Conservation (phyloP, 2,329 filamentous ascomycete genomes). For the Immersiporthe knoxdaviesiana region DNA sequence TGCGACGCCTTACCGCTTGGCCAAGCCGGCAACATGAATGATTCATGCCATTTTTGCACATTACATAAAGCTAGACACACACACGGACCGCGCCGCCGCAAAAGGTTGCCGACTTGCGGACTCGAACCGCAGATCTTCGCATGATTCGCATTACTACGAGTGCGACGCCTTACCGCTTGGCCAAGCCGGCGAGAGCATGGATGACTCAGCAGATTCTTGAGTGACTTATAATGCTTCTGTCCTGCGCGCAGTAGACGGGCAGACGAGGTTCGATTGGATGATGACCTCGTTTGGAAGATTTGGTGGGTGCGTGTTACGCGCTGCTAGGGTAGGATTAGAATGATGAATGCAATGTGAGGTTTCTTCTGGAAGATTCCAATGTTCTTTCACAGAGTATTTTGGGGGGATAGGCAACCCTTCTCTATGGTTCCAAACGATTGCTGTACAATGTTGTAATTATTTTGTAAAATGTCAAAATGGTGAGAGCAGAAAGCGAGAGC, state of each 20-base stretch:
- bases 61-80: background rate
- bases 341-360: background rate
- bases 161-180: conserved; percentile 29
- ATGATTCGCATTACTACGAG: too few relatives aligned
- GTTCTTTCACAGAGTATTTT: too few relatives aligned
- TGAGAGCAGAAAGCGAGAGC: background rate
- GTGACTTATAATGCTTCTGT: background rate
- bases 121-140: conserved; percentile 32
- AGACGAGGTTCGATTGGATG: background rate
- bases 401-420: too few relatives aligned
- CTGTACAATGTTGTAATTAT: background rate
- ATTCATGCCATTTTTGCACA: background rate
- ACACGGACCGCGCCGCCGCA: background rate
- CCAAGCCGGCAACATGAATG: conserved; percentile 24
- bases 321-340: background rate
- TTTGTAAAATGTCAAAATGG: background rate
- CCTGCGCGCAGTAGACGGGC: too few relatives aligned
- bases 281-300: background rate
- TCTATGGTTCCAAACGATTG: too few relatives aligned
- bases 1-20: conserved; percentile 29
- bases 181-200: conserved; percentile 24
- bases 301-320: background rate
- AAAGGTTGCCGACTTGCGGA: conserved; percentile 26
- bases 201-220: background rate
- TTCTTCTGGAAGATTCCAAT: background rate